phyloP scores from a whole-genome alignment of 306 rosid genomes.

The Dryas drummondii region DNA sequence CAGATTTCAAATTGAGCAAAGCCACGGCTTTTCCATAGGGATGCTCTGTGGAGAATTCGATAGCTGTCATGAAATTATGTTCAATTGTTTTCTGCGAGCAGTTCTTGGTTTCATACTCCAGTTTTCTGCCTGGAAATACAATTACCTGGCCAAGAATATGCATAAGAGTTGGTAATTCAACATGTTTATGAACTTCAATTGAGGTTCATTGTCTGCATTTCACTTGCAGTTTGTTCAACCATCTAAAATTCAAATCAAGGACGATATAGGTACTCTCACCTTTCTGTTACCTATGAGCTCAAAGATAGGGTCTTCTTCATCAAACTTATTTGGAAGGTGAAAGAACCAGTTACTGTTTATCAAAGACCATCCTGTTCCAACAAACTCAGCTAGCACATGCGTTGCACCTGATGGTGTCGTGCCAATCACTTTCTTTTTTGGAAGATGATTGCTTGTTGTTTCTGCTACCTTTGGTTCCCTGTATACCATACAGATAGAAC shows the following conservation, averaged over 20 bases:
- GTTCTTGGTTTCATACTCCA: slow-evolving; percentile 31
- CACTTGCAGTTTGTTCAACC: background rate
- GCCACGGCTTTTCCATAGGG: slow-evolving; percentile 47
- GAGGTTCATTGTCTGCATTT: background rate
- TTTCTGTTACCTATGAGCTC: slow-evolving; percentile 37
- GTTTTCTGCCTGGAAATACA: slow-evolving; percentile 35
- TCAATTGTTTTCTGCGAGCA: slow-evolving; percentile 15
- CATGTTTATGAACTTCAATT: background rate
- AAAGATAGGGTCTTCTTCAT: slow-evolving; percentile 27
- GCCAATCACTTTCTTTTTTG: slow-evolving; percentile 29
- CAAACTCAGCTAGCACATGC: slow-evolving; percentile 33
- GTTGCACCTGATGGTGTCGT: slow-evolving; percentile 24
- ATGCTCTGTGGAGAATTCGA: slow-evolving; percentile 30
- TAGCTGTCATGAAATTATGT: slow-evolving; percentile 34
- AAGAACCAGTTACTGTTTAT: slow-evolving; percentile 38
- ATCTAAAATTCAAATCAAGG: background rate
- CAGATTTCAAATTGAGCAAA: slow-evolving; percentile 30
- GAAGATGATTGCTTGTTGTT: slow-evolving; percentile 5
- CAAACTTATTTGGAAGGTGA: slow-evolving; percentile 14
- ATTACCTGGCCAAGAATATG: slow-evolving; percentile 23
- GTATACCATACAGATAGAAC: background rate
- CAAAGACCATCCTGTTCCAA: slow-evolving; percentile 36
- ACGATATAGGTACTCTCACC: slow-evolving; percentile 20
- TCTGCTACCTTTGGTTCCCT: slow-evolving; percentile 23
- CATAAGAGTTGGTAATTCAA: background rate